phyloP scores from a whole-genome alignment of 192 early-diverging fungal species.

The Linderina pennispora region DNA sequence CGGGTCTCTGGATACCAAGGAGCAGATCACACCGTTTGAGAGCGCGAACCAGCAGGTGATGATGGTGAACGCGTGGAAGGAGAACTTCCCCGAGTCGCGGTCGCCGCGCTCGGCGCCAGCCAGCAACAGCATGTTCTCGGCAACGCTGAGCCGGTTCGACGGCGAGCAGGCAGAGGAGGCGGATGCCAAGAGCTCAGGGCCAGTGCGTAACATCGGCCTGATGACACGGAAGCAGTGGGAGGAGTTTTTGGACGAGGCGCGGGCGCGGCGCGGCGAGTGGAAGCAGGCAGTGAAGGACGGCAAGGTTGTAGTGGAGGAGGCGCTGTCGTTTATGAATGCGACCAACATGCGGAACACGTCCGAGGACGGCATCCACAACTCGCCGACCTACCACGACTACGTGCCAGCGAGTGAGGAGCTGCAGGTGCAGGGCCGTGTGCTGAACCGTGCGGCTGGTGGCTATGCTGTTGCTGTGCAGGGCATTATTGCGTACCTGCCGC shows the following conservation, averaged over 20 bases:
- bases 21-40: conserved; percentile 63
- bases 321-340: conserved; percentile 34
- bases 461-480: conserved; percentile 63
- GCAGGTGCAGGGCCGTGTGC: conserved; percentile 57
- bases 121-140: conserved; percentile 34
- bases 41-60: conserved; percentile 56
- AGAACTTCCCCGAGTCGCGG: conserved; percentile 61
- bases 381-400: conserved; percentile 52
- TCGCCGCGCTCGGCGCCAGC: conserved; percentile 25
- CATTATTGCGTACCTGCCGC: conserved; percentile 49
- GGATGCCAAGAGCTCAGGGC: not conserved
- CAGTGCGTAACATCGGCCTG: conserved; percentile 47
- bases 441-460: conserved; percentile 41
- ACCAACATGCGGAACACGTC: conserved; percentile 17
- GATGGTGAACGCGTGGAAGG: conserved; percentile 61
- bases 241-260: conserved; percentile 50
- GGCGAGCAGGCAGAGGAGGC: conserved; percentile 1
- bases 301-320: conserved; percentile 26
- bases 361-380: conserved; percentile 38
- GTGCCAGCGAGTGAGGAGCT: conserved; percentile 30
- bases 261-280: conserved; percentile 50
- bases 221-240: conserved; percentile 59
- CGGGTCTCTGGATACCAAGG: conserved; percentile 57
- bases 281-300: conserved; percentile 42
- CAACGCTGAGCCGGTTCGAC: conserved; percentile 3